Evolutionary conservation across 208 protist species (phyloP).

Genomic region (Leishmania arabica): DNA sequence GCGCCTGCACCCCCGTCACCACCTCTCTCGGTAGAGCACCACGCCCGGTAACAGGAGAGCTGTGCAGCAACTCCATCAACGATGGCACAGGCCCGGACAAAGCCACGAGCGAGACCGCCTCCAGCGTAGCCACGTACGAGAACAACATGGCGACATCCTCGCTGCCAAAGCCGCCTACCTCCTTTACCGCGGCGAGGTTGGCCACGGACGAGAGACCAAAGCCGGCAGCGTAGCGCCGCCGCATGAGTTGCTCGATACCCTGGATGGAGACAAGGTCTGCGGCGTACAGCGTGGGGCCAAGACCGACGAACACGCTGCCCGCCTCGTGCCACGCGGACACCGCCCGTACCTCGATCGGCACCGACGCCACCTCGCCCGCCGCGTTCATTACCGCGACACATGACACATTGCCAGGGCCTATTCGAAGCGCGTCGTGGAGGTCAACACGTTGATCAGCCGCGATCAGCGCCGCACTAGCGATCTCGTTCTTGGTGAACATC

Average conservation of each 20-base stretch:
- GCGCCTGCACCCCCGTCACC: background rate
- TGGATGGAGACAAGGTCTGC: slow-evolving; percentile 50
- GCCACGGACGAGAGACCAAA: slow-evolving; percentile 64
- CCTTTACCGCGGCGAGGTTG: slow-evolving; percentile 49
- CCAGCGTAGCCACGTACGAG: slow-evolving; percentile 60
- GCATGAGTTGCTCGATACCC: slow-evolving; percentile 73
- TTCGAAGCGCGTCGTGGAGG: slow-evolving; percentile 30
- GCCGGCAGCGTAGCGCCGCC: slow-evolving; percentile 54
- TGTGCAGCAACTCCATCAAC: slow-evolving; percentile 48
- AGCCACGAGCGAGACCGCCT: slow-evolving; percentile 49
- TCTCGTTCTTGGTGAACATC: slow-evolving; percentile 23
- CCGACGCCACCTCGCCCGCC: slow-evolving; percentile 57
- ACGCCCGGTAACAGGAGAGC: background rate
- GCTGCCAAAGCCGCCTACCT: slow-evolving; percentile 30
- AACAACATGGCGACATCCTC: slow-evolving; percentile 55
- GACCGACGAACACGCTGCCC: slow-evolving; percentile 63
- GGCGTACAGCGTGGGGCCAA: slow-evolving; percentile 58
- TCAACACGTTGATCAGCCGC: slow-evolving; percentile 20
- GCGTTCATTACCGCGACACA: slow-evolving; percentile 68
- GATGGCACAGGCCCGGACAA: slow-evolving; percentile 59
- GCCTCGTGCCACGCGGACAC: slow-evolving; percentile 56
- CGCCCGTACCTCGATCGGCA: slow-evolving; percentile 59
- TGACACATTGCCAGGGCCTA: slow-evolving; percentile 55
- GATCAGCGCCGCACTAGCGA: slow-evolving; percentile 25
- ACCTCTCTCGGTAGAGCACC: background rate